Evolutionary conservation across 2,329 filamentous ascomycete species (phyloP), one percentile per base, ranked within the genome.

Genomic region (Tolypocladium inflatum): DNA sequence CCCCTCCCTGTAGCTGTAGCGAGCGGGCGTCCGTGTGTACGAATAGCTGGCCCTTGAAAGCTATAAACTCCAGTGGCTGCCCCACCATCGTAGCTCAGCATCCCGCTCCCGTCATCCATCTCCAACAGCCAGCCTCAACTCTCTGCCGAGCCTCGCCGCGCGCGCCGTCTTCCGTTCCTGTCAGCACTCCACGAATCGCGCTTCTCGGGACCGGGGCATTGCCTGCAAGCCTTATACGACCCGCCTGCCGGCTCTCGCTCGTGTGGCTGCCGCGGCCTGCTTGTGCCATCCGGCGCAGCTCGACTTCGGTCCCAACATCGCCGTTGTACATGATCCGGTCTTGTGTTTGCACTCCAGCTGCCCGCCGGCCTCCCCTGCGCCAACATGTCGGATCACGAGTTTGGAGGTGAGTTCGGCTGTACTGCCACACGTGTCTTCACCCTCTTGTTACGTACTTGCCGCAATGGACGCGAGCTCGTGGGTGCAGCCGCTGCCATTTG

Each of bases 311-410:
- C 48, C 30, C 48, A 6, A 33, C 43, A 35, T n/a, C 45, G 43
- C 55, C 43, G n/a, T 51, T n/a, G 30, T 51, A 51, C 48, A 51
- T 35, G 48, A 11, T 8, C 26, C 48, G 4, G 48, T 51, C 9
- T 51, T 51, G 48, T 35, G 30, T n/a, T 35, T 35, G 48, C 30
- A 35, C 17, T n/a, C 19, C 17, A 35, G 48, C 48, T 13, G 30
- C 30, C 30, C 26, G 5, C 48, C 48, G 5, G 9, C 26, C 26
- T 30, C 55, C 23, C 55, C 54, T 56, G 37, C 53, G 19, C 54
- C 65, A 74, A 52, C 61, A 87, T 87, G 84, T 87, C 84, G 58
- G 84, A 87, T 66, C 81, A 85, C 71, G 84, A 87, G 70, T 84
- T 86, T 74, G 80, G 78, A 73, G 80, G 84, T 85, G 68, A 73